Base-by-base conservation (phyloP, 768 basidiomycete species). In the Amanita thiersii region DNA sequence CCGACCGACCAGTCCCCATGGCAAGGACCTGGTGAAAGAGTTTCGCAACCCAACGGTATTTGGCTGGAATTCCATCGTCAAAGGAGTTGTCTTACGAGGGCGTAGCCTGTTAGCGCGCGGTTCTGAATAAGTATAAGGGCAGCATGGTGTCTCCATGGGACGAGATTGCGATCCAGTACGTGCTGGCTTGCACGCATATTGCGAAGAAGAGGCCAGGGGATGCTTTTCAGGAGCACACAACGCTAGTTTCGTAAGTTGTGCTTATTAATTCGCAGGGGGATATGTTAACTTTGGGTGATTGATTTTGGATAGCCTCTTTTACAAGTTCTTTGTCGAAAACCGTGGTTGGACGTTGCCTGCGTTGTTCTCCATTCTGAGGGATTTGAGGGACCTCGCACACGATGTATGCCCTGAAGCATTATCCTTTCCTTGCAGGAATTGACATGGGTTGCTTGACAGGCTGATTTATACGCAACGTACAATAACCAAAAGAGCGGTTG, bases 291-390 rank as follows among this genome's bases (percentile, higher is more conserved):
- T n/a, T 44, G 17, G 28, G 1, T 6, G 14, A 14, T 26, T 0
- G 12, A 20, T 1, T 37, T 4, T 38, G 17, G 11, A 28, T 39
- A 88, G 86, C 10, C 58, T 78, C 2, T 90, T 91, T 61, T 75
- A 82, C 39, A 75, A 83, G 23, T 92, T 77, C 62, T 83, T 93
- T 47, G 69, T 72, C n/a, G 75, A 73, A 44, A 85, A 87, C 54
- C 79, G 79, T 17, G 82, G 88, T 1, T 97, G 92, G 92, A 83
- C 84, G 20, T 61, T 97, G 2, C 86, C 81, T 14, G 82, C 81
- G 0, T 58, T 97, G 21, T 94, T 90, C 55, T 80, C 83, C 11
- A 76, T 90, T 26, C 59, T 93, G 20, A 68, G 81, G 39, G 90
- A 93, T 59, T 63, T 94, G 31, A 69, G 90, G 39, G 86, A 89